phyloP scores from a whole-genome alignment of 176 grass and related monocot species.

The Puccinellia tenuiflora region DNA sequence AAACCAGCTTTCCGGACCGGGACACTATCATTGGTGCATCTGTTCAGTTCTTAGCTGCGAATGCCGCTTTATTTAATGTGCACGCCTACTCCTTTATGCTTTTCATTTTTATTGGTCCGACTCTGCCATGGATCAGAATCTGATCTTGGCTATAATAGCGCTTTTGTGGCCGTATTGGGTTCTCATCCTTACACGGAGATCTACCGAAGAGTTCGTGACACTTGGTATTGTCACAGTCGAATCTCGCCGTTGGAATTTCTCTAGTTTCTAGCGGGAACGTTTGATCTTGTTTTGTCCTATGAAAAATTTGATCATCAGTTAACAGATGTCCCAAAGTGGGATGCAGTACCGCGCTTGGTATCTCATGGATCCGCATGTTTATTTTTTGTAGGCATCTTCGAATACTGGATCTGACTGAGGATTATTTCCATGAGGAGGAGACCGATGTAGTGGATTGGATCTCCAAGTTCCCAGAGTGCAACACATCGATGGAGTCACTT shows the following conservation, averaged over 20 bases:
- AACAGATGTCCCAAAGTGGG: neutral
- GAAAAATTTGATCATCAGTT: neutral
- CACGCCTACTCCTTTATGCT: constrained; percentile 32
- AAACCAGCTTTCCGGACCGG: constrained; percentile 18
- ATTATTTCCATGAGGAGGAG: constrained; percentile 63
- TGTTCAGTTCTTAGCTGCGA: constrained; percentile 35
- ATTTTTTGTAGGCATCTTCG: constrained; percentile 57
- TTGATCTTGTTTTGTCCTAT: neutral
- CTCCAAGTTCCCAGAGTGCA: constrained; percentile 75
- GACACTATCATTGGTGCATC: constrained; percentile 37
- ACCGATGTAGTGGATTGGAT: constrained; percentile 75
- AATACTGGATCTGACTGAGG: constrained; percentile 83
- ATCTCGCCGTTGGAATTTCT: neutral
- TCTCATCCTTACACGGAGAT: constrained; percentile 21
- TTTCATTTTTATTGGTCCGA: constrained; percentile 30
- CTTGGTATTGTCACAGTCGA: constrained; percentile 22
- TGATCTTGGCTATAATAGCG: constrained; percentile 21
- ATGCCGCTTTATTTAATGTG: constrained; percentile 35
- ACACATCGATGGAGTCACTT: constrained; percentile 59
- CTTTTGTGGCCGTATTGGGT: constrained; percentile 20
- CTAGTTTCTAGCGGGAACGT: neutral
- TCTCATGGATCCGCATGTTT: constrained; percentile 17
- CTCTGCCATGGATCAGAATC: constrained; percentile 37
- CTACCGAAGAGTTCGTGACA: neutral
- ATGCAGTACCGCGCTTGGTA: neutral